These are phyloP conservation scores for Saccharomyces hybrid DNA, from an alignment of 1,139 yeast genomes.

Conservation along the genomic window DNA sequence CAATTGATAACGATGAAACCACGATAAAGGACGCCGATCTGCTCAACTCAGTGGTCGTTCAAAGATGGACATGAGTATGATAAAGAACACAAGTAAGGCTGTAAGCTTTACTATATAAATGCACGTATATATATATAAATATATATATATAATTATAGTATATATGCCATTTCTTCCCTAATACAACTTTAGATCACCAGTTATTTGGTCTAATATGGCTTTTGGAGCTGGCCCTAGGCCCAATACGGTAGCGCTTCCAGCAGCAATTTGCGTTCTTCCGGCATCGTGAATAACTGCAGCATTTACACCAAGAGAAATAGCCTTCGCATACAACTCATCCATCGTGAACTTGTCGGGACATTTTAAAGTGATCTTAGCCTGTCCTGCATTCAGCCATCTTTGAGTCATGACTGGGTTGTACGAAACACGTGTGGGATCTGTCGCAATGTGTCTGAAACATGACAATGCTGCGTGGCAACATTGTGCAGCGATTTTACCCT, in stretches of 20 bases:
- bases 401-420: conserved; percentile 52
- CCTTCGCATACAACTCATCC: conserved; percentile 72
- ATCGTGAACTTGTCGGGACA: conserved; percentile 67
- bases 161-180: conserved; percentile 28
- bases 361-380: conserved; percentile 89
- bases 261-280: conserved; percentile 90
- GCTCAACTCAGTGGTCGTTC: conserved; percentile 81
- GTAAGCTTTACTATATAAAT: background rate
- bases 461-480: conserved; percentile 97
- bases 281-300: conserved; percentile 86
- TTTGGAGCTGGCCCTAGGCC: conserved; percentile 98
- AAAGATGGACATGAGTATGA: conserved; percentile 49
- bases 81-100: background rate
- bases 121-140: conserved; percentile 3
- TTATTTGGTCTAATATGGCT: conserved; percentile 65
- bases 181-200: conserved; percentile 70
- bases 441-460: conserved; percentile 63
- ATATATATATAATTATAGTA: background rate
- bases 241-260: conserved; percentile 89
- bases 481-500: conserved; percentile 96
- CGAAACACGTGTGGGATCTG: conserved; percentile 43
- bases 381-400: conserved; percentile 84
- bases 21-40: conserved; percentile 70
- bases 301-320: conserved; percentile 71
- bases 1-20: conserved; percentile 49